Evolutionary conservation across 805 yeast genomes (phyloP).

Genomic region (Ogataea degrootiae): DNA sequence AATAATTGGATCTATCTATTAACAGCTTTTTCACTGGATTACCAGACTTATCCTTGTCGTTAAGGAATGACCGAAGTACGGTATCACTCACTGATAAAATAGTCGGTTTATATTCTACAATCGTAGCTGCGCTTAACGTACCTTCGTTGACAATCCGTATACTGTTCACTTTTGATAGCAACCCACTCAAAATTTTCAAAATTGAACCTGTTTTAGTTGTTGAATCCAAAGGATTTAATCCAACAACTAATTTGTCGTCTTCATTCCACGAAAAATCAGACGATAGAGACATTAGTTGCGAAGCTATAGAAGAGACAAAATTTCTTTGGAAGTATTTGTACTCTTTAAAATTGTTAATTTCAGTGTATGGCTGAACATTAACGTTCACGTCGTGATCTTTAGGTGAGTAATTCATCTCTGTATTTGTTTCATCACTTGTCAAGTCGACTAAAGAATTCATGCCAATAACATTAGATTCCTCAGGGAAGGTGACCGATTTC

Average conservation of each 20-base stretch:
- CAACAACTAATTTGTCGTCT: slow-evolving; percentile 23
- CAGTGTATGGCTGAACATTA: slow-evolving; percentile 26
- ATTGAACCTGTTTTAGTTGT: slow-evolving; percentile 23
- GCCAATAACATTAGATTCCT: slow-evolving; percentile 30
- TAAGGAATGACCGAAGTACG: slow-evolving; percentile 6
- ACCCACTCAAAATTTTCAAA: slow-evolving; percentile 35
- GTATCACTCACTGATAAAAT: slow-evolving; percentile 28
- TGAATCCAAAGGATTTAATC: slow-evolving; percentile 6
- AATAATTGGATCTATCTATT: slow-evolving; percentile 34
- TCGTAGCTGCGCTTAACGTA: slow-evolving; percentile 11
- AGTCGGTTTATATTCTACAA: slow-evolving; percentile 24
- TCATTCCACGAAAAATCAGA: slow-evolving; percentile 22
- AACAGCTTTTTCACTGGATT: slow-evolving; percentile 20
- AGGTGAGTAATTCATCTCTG: slow-evolving; percentile 12
- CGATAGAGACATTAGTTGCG: slow-evolving; percentile 31
- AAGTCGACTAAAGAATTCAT: slow-evolving; percentile 17
- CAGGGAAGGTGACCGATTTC: slow-evolving; percentile 11
- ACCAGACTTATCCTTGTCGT: too few relatives aligned
- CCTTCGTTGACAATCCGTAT: slow-evolving; percentile 18
- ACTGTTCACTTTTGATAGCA: slow-evolving; percentile 31
- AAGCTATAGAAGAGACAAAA: slow-evolving; percentile 33
- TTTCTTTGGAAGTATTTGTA: slow-evolving; percentile 28
- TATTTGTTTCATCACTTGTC: slow-evolving; percentile 9
- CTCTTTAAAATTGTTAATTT: slow-evolving; percentile 19
- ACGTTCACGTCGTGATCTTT: slow-evolving; percentile 20